Evolutionary conservation across 495 filamentous ascomycete genomes (phyloP).

Genomic region (Barbatosphaeria neglecta): DNA sequence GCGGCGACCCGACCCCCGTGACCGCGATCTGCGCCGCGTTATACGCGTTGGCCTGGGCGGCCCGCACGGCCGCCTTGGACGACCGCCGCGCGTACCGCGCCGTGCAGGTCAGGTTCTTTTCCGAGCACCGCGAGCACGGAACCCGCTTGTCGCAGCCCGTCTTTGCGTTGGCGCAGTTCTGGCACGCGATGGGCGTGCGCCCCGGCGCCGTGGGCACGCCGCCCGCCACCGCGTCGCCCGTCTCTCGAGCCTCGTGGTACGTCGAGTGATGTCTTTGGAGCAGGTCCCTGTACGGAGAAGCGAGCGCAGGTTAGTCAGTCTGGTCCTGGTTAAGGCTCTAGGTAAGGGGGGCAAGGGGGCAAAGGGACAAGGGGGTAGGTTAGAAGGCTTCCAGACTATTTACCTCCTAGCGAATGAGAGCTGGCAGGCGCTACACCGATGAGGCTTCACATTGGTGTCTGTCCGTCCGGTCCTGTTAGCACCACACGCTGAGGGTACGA

Average conservation of each 20-base stretch:
- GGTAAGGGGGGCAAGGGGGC: background rate
- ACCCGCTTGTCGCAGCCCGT: slow-evolving; percentile 58
- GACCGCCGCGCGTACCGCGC: slow-evolving; percentile 44
- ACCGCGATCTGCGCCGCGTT: slow-evolving; percentile 9
- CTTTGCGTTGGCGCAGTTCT: slow-evolving; percentile 49
- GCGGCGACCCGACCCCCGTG: slow-evolving; percentile 5
- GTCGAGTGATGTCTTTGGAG: slow-evolving; percentile 45
- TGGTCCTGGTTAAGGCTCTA: slow-evolving; percentile 8
- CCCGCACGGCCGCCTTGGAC: slow-evolving; percentile 34
- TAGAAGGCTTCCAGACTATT: slow-evolving; percentile 6
- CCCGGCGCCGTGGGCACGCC: slow-evolving; percentile 22
- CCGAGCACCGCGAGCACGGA: slow-evolving; percentile 46
- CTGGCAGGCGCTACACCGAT: slow-evolving; percentile 46
- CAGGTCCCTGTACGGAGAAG: slow-evolving; percentile 35
- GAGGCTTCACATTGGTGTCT: slow-evolving; percentile 58
- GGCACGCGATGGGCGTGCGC: slow-evolving; percentile 43
- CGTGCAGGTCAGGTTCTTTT: slow-evolving; percentile 44
- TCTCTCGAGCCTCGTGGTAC: slow-evolving; percentile 34
- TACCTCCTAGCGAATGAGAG: slow-evolving; percentile 52
- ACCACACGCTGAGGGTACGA: slow-evolving; percentile 2
- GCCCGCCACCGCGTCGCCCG: slow-evolving; percentile 27
- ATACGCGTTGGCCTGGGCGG: slow-evolving; percentile 18
- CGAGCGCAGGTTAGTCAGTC: background rate
- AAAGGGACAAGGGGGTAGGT: background rate
- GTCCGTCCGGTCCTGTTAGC: slow-evolving; percentile 4